phyloP scores from a whole-genome alignment of 345 rosid genomes.

The Moricandia moricandioides region DNA sequence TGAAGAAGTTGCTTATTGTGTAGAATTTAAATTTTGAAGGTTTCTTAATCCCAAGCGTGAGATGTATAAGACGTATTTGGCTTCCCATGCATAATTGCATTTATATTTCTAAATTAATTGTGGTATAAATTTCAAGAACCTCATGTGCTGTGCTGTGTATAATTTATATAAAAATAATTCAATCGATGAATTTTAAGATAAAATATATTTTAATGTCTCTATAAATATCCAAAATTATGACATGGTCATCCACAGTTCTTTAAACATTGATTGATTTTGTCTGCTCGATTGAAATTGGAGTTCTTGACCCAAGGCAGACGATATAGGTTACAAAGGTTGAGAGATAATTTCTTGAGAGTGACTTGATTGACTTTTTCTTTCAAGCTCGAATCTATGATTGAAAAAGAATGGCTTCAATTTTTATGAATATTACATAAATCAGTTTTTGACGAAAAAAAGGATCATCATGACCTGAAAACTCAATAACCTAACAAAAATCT shows the following conservation, averaged over 20 bases:
- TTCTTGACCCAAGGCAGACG: background rate
- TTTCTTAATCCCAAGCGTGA: slow-evolving; percentile 35
- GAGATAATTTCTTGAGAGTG: background rate
- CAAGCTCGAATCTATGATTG: background rate
- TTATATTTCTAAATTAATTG: background rate
- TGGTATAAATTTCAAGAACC: slow-evolving; percentile 1
- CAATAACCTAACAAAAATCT: background rate
- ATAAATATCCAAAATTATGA: background rate
- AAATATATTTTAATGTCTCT: background rate
- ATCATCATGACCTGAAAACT: slow-evolving; percentile 6
- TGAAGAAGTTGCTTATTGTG: slow-evolving; percentile 6
- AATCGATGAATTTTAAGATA: background rate
- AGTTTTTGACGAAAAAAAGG: background rate
- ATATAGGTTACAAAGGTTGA: background rate
- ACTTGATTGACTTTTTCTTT: slow-evolving; percentile 1
- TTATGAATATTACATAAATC: background rate
- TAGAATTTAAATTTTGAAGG: slow-evolving; percentile 24
- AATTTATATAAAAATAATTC: background rate
- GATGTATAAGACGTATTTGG: slow-evolving; percentile 23
- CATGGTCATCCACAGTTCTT: background rate
- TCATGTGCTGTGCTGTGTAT: background rate
- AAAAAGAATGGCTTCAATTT: background rate
- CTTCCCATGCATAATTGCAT: slow-evolving; percentile 35
- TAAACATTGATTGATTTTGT: too few species aligned
- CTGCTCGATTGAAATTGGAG: too few species aligned